Conservation (phyloP, 148 eudicot genomes). For the Camellia japonica region DNA sequence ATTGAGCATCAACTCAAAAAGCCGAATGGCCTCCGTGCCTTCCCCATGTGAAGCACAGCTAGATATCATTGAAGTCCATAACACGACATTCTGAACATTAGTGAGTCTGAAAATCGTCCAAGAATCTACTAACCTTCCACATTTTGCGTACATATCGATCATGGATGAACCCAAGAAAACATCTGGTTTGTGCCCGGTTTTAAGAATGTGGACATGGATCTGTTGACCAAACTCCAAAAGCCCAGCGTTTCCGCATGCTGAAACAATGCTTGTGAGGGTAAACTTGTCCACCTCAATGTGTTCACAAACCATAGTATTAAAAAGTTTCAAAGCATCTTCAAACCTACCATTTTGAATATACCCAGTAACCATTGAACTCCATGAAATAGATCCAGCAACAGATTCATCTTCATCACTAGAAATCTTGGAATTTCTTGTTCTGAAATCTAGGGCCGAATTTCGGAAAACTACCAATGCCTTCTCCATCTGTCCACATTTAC, state of each 20-base stretch:
- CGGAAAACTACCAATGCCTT: constrained; percentile 54
- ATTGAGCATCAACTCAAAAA: constrained; percentile 55
- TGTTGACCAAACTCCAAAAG: constrained; percentile 73
- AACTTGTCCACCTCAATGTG: constrained; percentile 49
- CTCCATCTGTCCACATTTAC: constrained; percentile 69
- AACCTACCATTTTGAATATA: constrained; percentile 57
- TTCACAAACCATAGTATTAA: constrained; percentile 48
- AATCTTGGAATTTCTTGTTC: constrained; percentile 1
- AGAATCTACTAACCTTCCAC: constrained; percentile 67
- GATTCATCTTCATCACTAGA: constrained; percentile 22
- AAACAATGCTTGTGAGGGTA: constrained; percentile 59
- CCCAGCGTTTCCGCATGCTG: constrained; percentile 60
- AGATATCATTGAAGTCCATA: constrained; percentile 72
- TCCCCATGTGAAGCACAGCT: constrained; percentile 64
- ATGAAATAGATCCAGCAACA: constrained; percentile 33
- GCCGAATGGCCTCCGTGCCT: constrained; percentile 55
- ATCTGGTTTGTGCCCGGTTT: constrained; percentile 53
- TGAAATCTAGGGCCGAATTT: constrained; percentile 14
- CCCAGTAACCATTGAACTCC: constrained; percentile 67
- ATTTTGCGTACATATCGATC: constrained; percentile 88
- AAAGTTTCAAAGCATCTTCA: constrained; percentile 56
- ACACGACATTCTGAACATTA: constrained; percentile 46
- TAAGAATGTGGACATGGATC: constrained; percentile 52
- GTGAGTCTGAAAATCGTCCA: constrained; percentile 41
- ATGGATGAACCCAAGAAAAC: constrained; percentile 53